phyloP scores from a whole-genome alignment of 164 flowering plant species.

The Santalum album region DNA sequence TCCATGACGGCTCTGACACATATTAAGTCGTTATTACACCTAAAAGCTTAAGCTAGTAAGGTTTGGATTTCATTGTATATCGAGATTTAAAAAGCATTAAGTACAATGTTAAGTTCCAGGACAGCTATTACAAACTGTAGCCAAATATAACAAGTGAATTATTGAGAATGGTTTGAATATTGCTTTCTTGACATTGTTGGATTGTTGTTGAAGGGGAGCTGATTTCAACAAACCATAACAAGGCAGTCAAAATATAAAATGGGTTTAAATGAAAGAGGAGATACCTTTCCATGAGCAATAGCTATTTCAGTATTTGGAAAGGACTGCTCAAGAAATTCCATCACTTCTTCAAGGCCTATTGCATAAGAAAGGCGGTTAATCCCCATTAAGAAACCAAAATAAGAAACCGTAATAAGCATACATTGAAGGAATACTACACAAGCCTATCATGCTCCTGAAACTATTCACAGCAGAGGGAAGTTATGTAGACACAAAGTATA shows the following conservation, averaged over 20 bases:
- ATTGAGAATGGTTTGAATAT: too few species aligned
- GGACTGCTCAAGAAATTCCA: slow-evolving; percentile 61
- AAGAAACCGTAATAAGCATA: not conserved
- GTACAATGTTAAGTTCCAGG: too few species aligned
- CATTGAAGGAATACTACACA: not conserved
- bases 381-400: slow-evolving; percentile 4
- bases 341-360: slow-evolving; percentile 85
- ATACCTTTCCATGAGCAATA: slow-evolving; percentile 93
- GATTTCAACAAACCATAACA: too few species aligned
- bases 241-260: not conserved
- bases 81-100: too few species aligned
- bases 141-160: too few species aligned
- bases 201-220: too few species aligned
- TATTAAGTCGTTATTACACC: too few species aligned
- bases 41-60: too few species aligned
- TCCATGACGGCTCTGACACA: too few species aligned
- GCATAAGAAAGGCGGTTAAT: slow-evolving; percentile 7
- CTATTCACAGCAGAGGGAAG: not conserved
- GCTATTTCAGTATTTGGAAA: slow-evolving; percentile 77
- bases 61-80: too few species aligned
- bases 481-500: not conserved
- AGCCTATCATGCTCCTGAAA: not conserved
- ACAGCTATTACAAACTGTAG: too few species aligned
- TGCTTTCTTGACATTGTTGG: too few species aligned
- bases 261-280: not conserved